phyloP scores from a whole-genome alignment of 2,329 filamentous ascomycete genomes.

The Aureobasidium sp. region DNA sequence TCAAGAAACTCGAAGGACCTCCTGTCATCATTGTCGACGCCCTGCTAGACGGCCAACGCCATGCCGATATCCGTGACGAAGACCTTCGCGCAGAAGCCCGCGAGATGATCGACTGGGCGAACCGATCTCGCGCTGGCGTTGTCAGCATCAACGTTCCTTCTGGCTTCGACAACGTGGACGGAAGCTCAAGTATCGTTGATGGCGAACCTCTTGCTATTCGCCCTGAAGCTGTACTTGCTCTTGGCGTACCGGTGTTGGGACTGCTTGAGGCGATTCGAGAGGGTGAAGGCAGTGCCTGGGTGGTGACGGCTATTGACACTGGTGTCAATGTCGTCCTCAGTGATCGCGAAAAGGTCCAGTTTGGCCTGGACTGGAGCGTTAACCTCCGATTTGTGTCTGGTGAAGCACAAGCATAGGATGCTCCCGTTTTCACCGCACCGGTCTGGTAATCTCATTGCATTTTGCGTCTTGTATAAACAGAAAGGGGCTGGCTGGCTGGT shows the following conservation, averaged over 20 bases:
- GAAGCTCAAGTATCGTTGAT: constrained; percentile 59
- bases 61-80: constrained; percentile 71
- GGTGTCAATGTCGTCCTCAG: constrained; percentile 81
- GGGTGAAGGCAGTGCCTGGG: constrained; percentile 57
- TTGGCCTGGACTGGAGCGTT: constrained; percentile 80
- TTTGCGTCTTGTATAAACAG: background rate
- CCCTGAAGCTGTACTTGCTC: constrained; percentile 73
- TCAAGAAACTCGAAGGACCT: constrained; percentile 52
- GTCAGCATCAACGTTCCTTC: constrained; percentile 88
- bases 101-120: constrained; percentile 89
- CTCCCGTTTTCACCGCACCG: background rate
- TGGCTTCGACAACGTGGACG: constrained; percentile 73
- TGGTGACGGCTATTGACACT: constrained; percentile 77
- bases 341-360: constrained; percentile 77
- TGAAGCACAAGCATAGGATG: background rate
- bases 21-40: constrained; percentile 84
- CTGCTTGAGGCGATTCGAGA: constrained; percentile 68
- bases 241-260: constrained; percentile 82
- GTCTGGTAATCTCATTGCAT: background rate
- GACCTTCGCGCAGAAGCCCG: constrained; percentile 79
- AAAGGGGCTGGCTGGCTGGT: background rate
- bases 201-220: constrained; percentile 73
- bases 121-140: constrained; percentile 74
- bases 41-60: constrained; percentile 77
- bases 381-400: constrained; percentile 47